phyloP scores from a whole-genome alignment of 2,329 filamentous ascomycete genomes.

The Tolypocladium album region DNA sequence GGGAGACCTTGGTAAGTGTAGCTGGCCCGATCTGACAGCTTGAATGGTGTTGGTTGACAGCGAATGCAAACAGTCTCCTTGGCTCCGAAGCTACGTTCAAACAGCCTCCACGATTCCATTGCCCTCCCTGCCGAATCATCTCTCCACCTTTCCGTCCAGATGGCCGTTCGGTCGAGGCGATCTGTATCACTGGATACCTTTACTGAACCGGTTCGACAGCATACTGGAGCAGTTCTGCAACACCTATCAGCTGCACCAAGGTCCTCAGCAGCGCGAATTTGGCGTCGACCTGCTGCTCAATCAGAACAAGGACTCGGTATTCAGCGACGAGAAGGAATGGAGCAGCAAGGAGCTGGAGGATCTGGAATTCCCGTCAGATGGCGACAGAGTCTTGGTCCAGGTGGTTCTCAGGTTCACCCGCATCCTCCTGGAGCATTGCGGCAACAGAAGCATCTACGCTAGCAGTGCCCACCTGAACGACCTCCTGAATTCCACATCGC shows the following conservation, averaged over 20 bases:
- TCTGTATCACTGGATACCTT: conserved; percentile 94
- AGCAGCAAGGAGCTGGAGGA: conserved; percentile 35
- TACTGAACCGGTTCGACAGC: conserved; percentile 86
- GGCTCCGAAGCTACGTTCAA: conserved; percentile 71
- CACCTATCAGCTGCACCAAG: conserved; percentile 68
- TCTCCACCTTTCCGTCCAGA: conserved; percentile 71
- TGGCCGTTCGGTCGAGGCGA: conserved; percentile 97
- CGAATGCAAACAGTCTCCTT: conserved; percentile 57
- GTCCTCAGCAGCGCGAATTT: conserved; percentile 73
- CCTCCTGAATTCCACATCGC: conserved; percentile 76
- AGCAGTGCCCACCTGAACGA: conserved; percentile 86
- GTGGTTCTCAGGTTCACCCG: conserved; percentile 75
- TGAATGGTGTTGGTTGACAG: not conserved
- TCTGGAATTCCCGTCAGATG: conserved; percentile 60
- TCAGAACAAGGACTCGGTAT: conserved; percentile 38
- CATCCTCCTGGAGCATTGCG: conserved; percentile 85
- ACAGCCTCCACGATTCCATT: conserved; percentile 58
- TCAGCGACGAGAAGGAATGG: conserved; percentile 37
- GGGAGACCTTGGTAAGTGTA: conserved; percentile 50
- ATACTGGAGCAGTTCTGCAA: conserved; percentile 74
- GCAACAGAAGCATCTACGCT: conserved; percentile 90
- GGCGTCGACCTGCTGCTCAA: conserved; percentile 53
- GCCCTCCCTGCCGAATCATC: conserved; percentile 64
- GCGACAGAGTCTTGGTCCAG: conserved; percentile 72
- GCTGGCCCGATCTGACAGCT: not conserved